A percentile compares a stretch with the other conserved stretches of the same genome.
phyloP scores from a whole-genome alignment of 805 yeast species.

The Cyberlindnera japonica region DNA sequence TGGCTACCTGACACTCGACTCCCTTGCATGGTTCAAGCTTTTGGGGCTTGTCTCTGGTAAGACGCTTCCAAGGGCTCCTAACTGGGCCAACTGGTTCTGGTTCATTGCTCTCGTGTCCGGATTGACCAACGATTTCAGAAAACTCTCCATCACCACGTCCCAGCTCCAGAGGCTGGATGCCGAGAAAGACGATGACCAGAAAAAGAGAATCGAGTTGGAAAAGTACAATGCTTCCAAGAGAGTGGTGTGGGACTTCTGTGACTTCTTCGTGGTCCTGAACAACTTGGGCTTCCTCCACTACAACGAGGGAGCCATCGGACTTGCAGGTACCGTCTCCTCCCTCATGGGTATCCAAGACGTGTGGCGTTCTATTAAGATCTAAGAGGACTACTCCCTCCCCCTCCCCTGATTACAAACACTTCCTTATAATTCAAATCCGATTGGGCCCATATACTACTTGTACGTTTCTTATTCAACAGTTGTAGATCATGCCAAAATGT shows the following conservation, averaged over 20 bases:
- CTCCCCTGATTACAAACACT: no score
- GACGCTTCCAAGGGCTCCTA: constrained; percentile 47
- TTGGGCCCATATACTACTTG: no score
- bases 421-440: no score
- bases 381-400: not conserved
- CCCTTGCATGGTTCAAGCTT: constrained; percentile 53
- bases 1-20: constrained; percentile 60
- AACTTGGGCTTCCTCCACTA: constrained; percentile 55
- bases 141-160: constrained; percentile 40
- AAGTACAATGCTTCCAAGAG: constrained; percentile 52
- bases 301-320: constrained; percentile 77
- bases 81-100: constrained; percentile 73
- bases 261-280: constrained; percentile 70
- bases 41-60: constrained; percentile 50
- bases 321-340: constrained; percentile 82
- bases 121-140: constrained; percentile 54
- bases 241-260: constrained; percentile 73
- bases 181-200: constrained; percentile 38
- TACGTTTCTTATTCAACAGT: no score
- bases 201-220: constrained; percentile 40
- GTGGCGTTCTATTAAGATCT: constrained; percentile 49
- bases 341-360: constrained; percentile 69
- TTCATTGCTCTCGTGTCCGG: constrained; percentile 64
- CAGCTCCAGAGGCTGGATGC: constrained; percentile 20
- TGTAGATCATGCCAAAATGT: no score